Evolutionary conservation across 1,284 basidiomycete genomes (phyloP).

Genomic region (Phellinidium pouzarii): DNA sequence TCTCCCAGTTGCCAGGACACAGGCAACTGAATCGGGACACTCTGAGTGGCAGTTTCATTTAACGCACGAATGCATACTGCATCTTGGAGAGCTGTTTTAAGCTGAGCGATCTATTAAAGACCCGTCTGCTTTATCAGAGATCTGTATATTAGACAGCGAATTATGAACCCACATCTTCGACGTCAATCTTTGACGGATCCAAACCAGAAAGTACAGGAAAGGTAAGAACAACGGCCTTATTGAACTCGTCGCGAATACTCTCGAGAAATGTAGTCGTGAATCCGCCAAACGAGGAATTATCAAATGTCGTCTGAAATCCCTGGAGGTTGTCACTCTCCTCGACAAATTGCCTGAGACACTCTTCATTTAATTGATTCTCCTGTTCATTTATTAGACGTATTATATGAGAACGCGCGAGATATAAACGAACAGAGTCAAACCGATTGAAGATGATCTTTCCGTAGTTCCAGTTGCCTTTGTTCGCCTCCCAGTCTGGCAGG

Average conservation of each 20-base stretch:
- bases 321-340: conserved; percentile 73
- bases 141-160: conserved; percentile 19
- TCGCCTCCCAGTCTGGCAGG: conserved; percentile 43
- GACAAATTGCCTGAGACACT: conserved; percentile 52
- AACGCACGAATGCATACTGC: conserved; percentile 49
- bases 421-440: conserved; percentile 44
- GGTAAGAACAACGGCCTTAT: conserved; percentile 47
- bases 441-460: conserved; percentile 46
- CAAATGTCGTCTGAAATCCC: conserved; percentile 64
- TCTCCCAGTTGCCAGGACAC: conserved; percentile 30
- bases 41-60: conserved; percentile 46
- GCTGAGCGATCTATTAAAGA: conserved; percentile 25
- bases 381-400: conserved; percentile 22
- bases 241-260: conserved; percentile 56
- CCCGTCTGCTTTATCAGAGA: conserved; percentile 17
- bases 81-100: conserved; percentile 48
- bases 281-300: conserved; percentile 55
- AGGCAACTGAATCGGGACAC: conserved; percentile 49
- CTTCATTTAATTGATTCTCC: conserved; percentile 58
- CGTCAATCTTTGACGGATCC: conserved; percentile 29
- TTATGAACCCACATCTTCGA: conserved; percentile 36
- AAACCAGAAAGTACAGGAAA: conserved; percentile 50
- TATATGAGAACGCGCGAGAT: background rate
- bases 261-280: conserved; percentile 54
- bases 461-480: conserved; percentile 49